phyloP scores from a whole-genome alignment of 441 rosid genomes.

The Arabidopsis lyrata region DNA sequence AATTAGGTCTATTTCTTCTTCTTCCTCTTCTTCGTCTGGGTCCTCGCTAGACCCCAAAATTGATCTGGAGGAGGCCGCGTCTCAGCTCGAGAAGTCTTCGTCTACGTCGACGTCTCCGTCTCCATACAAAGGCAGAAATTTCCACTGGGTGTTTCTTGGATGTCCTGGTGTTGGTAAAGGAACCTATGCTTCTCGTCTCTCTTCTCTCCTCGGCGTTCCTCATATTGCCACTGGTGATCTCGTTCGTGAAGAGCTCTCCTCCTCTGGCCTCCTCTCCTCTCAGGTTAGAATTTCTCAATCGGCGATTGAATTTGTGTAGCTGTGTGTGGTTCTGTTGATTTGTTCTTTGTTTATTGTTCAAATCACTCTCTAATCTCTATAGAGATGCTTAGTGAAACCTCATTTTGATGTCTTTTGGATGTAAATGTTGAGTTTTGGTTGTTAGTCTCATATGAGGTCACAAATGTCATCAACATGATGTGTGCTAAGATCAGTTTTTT shows the following conservation, averaged over 20 bases:
- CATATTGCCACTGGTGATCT: constrained; percentile 99
- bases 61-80: constrained; percentile 51
- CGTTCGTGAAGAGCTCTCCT: constrained; percentile 87
- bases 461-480: not conserved
- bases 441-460: not conserved
- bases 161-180: constrained; percentile 99
- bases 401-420: not conserved
- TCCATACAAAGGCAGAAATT: constrained; percentile 51
- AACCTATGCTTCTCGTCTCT: constrained; percentile 90
- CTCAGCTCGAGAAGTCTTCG: constrained; percentile 40
- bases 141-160: constrained; percentile 96
- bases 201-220: constrained; percentile 81
- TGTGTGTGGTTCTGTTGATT: not conserved
- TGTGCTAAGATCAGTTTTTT: constrained; percentile 10
- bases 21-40: constrained; percentile 43
- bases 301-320: not conserved
- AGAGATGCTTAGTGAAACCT: not conserved
- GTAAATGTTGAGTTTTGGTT: not conserved
- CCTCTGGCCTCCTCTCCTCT: constrained; percentile 76
- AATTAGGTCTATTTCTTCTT: constrained; percentile 38
- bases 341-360: not conserved
- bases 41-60: constrained; percentile 51
- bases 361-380: constrained; percentile 4
- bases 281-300: constrained; percentile 55
- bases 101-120: constrained; percentile 41